Base-by-base conservation (phyloP, 1,284 basidiomycete genomes). In the Ceratorhiza oryzae-sativae region DNA sequence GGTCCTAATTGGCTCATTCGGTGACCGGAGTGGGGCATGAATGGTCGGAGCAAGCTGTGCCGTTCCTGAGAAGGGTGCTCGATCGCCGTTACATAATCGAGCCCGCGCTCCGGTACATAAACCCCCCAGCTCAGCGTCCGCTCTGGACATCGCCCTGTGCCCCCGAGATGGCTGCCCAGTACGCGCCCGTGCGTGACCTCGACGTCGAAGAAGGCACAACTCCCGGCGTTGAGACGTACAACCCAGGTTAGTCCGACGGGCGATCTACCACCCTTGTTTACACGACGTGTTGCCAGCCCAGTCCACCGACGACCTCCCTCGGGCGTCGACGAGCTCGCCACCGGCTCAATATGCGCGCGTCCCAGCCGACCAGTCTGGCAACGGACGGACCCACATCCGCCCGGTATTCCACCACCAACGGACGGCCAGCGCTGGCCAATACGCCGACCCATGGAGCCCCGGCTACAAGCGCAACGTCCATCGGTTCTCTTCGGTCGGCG, bases 401-500 rank as follows among this genome's bases (percentile, higher is more conserved):
- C 48, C 62, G 32, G 20, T 48, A 9, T 65, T 51, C 20, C 4
- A 10, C 18, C 62, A 67, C 62, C 62, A 53, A 27, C 62, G 62
- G 1, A 67, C 62, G 18, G 32, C n/a, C 2, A 67, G 63, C 23
- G 18, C 51, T 13, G 63, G 63, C 2, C 32, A 27, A 15, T 18
- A 53, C 36, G 34, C 51, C 13, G 63, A 68, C 39, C 63, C 63
- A 12, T 68, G 63, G 63, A 68, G 63, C 15, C 63, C 63, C 1
- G 63, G 63, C 18, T 68, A 68, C 51, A 30, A 68, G n/a, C 63
- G 63, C 23, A 68, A 68, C 39, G 39, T 25, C 1, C 1, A 23
- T 13, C 63, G 63, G 6, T 56, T 68, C 23, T 68, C 63, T 0
- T 20, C 56, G 13, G 1, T 51, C 4, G 62, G 46, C 12, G 46